phyloP scores from a whole-genome alignment of 768 basidiomycete genomes.

The Dacryopinax primogenitus region DNA sequence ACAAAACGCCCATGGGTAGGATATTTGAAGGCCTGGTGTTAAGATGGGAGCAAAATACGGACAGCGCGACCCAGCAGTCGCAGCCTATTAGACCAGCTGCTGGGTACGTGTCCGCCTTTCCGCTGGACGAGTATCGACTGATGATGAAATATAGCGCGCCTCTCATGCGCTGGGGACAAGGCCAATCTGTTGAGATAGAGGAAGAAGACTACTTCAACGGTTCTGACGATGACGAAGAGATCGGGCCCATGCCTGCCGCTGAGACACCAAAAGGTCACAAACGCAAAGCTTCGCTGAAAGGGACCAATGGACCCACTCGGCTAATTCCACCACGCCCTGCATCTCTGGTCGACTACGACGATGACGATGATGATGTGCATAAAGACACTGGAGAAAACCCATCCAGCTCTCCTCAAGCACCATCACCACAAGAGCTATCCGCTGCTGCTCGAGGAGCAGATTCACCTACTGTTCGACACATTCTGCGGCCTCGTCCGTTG shows the following conservation, averaged over 20 bases:
- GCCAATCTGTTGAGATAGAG: slow-evolving; percentile 49
- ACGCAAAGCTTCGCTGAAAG: neutral
- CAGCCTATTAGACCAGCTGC: slow-evolving; percentile 5
- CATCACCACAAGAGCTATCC: slow-evolving; percentile 10
- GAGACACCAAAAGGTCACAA: neutral
- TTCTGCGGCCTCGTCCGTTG: slow-evolving; percentile 8
- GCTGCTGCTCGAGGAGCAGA: neutral
- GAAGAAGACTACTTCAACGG: slow-evolving; percentile 92
- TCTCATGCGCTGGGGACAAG: slow-evolving; percentile 24
- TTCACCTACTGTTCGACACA: neutral
- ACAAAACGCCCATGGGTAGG: slow-evolving; percentile 41
- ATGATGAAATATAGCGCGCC: neutral
- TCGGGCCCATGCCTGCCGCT: slow-evolving; percentile 22
- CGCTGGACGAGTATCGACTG: slow-evolving; percentile 15
- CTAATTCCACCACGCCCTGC: neutral
- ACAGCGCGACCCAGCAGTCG: slow-evolving; percentile 23
- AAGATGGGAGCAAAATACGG: slow-evolving; percentile 86
- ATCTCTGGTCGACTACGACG: slow-evolving; percentile 55
- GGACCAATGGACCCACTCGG: neutral
- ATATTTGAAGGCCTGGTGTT: slow-evolving; percentile 62
- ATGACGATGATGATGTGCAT: slow-evolving; percentile 43
- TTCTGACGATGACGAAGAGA: slow-evolving; percentile 63
- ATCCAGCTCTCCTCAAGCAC: neutral
- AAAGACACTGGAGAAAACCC: neutral
- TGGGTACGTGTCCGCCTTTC: slow-evolving; percentile 20